phyloP scores from a whole-genome alignment of 371 early-diverging fungal species.

The Capillidium rhysosporum region DNA sequence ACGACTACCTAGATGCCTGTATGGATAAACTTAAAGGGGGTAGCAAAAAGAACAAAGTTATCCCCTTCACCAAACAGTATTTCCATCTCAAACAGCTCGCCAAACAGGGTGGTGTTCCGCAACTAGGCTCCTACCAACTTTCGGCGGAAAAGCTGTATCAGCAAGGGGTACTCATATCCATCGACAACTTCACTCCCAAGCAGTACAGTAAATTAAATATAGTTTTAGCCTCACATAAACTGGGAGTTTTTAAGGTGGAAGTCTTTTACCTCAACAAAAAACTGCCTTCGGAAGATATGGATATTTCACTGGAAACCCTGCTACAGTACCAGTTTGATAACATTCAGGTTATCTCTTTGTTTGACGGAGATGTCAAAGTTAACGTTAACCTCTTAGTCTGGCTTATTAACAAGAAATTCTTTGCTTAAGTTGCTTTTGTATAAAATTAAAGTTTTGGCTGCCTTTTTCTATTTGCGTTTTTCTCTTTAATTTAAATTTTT shows the following conservation, averaged over 20 bases:
- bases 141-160: slow-evolving; percentile 81
- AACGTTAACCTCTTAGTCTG: slow-evolving; percentile 88
- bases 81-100: slow-evolving; percentile 73
- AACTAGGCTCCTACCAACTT: slow-evolving; percentile 95
- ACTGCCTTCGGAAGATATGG: slow-evolving; percentile 50
- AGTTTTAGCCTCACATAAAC: slow-evolving; percentile 75
- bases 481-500: too few relatives aligned
- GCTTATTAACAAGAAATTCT: slow-evolving; percentile 89
- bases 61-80: slow-evolving; percentile 86
- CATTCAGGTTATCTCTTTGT: slow-evolving; percentile 64
- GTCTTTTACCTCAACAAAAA: slow-evolving; percentile 57
- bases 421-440: background rate
- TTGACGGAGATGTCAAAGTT: slow-evolving; percentile 79
- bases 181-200: slow-evolving; percentile 58
- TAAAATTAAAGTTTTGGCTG: too few relatives aligned
- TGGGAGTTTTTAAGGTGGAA: slow-evolving; percentile 73
- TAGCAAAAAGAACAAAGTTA: slow-evolving; percentile 44
- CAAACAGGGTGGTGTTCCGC: slow-evolving; percentile 66
- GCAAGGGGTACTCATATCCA: slow-evolving; percentile 75
- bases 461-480: too few relatives aligned
- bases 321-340: slow-evolving; percentile 85
- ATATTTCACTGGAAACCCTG: slow-evolving; percentile 77
- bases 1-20: slow-evolving; percentile 75
- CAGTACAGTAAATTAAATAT: slow-evolving; percentile 75
- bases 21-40: slow-evolving; percentile 66